Percentiles rank a stretch among this genome's conserved stretches.
phyloP scores from a whole-genome alignment of 73 alveolate species.

The Stentor coeruleus region DNA sequence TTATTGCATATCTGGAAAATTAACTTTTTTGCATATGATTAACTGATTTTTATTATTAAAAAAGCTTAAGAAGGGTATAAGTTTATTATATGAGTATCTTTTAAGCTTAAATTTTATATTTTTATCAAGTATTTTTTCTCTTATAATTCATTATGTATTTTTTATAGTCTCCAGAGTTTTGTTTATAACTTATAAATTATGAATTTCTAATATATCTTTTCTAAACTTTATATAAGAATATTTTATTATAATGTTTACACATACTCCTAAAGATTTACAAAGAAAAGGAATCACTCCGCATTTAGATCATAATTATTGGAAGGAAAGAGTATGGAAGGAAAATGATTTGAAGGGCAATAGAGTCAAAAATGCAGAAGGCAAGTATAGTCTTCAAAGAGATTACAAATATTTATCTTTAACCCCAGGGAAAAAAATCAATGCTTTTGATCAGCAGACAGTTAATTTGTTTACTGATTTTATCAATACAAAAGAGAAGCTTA shows the following conservation, averaged over 20 bases:
- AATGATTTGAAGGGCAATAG: not conserved
- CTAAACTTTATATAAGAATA: too few relatives aligned
- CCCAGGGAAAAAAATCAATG: not conserved
- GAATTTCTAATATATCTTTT: too few relatives aligned
- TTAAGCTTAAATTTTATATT: too few relatives aligned
- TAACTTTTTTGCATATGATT: too few relatives aligned
- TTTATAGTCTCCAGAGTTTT: too few relatives aligned
- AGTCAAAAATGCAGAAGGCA: not conserved
- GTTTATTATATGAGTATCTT: too few relatives aligned
- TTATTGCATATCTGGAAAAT: too few relatives aligned
- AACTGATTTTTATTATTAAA: too few relatives aligned
- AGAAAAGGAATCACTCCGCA: not conserved
- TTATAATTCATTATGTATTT: too few relatives aligned
- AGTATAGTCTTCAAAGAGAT: not conserved
- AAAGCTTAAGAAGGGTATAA: too few relatives aligned
- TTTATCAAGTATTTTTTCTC: too few relatives aligned
- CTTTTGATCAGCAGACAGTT: not conserved
- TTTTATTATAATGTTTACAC: not conserved
- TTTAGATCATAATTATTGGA: not conserved
- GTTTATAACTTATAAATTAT: too few relatives aligned
- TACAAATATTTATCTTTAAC: not conserved
- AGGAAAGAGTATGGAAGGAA: not conserved
- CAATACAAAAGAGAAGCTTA: not conserved
- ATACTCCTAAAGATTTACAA: not conserved
- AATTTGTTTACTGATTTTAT: not conserved